These are phyloP conservation scores for Coelomomyces lativittatus DNA, from an alignment of 371 early-diverging fungal species.

Conservation along the genomic window DNA sequence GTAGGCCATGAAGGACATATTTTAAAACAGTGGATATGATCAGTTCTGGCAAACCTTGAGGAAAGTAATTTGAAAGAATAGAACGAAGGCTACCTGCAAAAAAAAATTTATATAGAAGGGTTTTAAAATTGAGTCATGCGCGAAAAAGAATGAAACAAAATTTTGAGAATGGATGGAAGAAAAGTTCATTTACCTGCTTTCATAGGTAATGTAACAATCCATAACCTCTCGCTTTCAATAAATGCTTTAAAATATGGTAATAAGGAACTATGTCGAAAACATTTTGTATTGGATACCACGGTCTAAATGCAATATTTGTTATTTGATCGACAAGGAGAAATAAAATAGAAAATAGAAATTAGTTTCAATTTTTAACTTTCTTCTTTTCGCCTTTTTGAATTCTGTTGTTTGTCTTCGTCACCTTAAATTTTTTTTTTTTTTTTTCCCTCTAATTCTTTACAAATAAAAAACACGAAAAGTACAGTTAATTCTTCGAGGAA, in stretches of 20 bases:
- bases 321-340: not conserved
- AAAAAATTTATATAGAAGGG: not conserved
- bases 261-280: slow-evolving; percentile 17
- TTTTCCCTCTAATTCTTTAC: too few species aligned
- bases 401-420: not conserved
- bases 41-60: slow-evolving; percentile 17
- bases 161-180: not conserved
- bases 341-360: not conserved
- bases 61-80: slow-evolving; percentile 19
- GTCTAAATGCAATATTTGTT: slow-evolving; percentile 4
- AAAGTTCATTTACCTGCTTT: slow-evolving; percentile 6
- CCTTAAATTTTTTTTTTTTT: not conserved
- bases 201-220: slow-evolving; percentile 28
- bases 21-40: slow-evolving; percentile 21
- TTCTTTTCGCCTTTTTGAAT: not conserved
- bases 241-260: slow-evolving; percentile 24
- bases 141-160: not conserved
- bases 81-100: slow-evolving; percentile 12
- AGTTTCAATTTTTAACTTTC: not conserved
- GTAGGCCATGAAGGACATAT: slow-evolving; percentile 19
- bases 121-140: not conserved
- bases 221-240: slow-evolving; percentile 25
- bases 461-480: not conserved
- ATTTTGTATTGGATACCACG: slow-evolving; percentile 14
- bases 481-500: slow-evolving; percentile 23